Base-by-base conservation (phyloP, 495 filamentous ascomycete species). In the Staphylotrichum tortipilum region DNA sequence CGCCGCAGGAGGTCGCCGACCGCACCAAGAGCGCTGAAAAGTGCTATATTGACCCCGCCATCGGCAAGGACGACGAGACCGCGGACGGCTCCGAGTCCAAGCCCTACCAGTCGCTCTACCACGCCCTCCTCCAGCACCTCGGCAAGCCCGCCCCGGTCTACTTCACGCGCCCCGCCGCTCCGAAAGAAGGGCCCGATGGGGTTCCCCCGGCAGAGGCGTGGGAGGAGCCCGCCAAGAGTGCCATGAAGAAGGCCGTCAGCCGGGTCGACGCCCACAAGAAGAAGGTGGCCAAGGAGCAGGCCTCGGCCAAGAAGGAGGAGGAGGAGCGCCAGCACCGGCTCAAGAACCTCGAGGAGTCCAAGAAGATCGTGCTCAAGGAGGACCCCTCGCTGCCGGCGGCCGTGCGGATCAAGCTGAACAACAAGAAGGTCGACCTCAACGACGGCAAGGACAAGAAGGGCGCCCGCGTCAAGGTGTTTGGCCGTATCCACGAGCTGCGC, bases 401-500 rank as follows among this genome's bases (percentile, higher is more conserved):
- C 1, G 71, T 83, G 53, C 81, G 77, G 63, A 89, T 91, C 62
- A 81, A 81, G 58, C 79, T 89, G 55, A 77, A 79, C 57, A 76
- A 78, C 60, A 85, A 81, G 61, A 72, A 81, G 58, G 68, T 90
- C 50, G 80, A 80, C 65, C 73, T 95, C 53, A 81, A 83, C 60
- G 73, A 78, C 19, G 70, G 36, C 34, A 34, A 70, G 55, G 72
- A 75, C 38, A 73, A 71, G 41, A 80, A 80, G 55, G 87, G 88
- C 31, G 85, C 85, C 12, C 75, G 89, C 31, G 88, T 96, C 26
- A 81, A 82, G 57, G 85, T 97, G 36, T 79, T 82, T 43, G 92
- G 92, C 29, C 78, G 92, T 51, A 85, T 97, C 29, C 89, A 95
- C 69, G 79, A 89, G 34, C 68, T 92, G 57, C 80, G 89, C 41